Percentiles rank a stretch among this genome's conserved stretches.
Conservation (phyloP, 2,329 filamentous ascomycete genomes). For the Neofusicoccum ribis region DNA sequence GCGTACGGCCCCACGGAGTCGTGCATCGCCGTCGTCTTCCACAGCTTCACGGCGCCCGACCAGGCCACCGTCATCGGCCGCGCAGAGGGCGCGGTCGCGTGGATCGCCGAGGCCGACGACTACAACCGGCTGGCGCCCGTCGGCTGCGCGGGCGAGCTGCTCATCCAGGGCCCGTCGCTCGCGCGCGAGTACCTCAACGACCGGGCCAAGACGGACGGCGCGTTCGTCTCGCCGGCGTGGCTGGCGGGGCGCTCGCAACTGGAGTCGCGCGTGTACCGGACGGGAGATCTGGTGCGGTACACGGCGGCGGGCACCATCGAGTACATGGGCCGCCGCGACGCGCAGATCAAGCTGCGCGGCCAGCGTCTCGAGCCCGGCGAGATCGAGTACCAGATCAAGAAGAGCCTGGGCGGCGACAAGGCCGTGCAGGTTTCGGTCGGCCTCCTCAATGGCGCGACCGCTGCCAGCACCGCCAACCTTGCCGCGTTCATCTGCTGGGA, state of each 20-base stretch:
- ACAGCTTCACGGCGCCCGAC: neutral
- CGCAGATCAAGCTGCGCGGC: constrained; percentile 43
- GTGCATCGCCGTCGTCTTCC: neutral
- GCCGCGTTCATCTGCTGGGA: neutral
- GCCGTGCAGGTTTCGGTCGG: neutral
- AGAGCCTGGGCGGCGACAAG: neutral
- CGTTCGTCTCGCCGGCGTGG: constrained; percentile 36
- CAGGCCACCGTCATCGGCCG: neutral
- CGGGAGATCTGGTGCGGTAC: constrained; percentile 36
- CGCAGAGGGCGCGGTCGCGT: constrained; percentile 15
- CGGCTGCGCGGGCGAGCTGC: constrained; percentile 49
- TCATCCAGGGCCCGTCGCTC: constrained; percentile 59
- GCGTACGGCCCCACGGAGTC: constrained; percentile 33
- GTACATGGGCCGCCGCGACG: constrained; percentile 37
- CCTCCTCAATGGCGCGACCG: neutral
- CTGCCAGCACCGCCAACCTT: neutral
- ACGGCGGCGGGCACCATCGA: constrained; percentile 36
- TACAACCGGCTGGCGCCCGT: constrained; percentile 34
- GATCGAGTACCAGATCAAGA: constrained; percentile 45
- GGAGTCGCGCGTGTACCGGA: constrained; percentile 32
- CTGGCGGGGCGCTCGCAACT: constrained; percentile 16
- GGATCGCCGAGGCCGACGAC: constrained; percentile 36
- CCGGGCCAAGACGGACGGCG: constrained; percentile 22
- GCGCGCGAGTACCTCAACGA: constrained; percentile 36
- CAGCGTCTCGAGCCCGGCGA: constrained; percentile 49